phyloP scores from a whole-genome alignment of 2,329 filamentous ascomycete genomes.

The Colletotrichum lini region DNA sequence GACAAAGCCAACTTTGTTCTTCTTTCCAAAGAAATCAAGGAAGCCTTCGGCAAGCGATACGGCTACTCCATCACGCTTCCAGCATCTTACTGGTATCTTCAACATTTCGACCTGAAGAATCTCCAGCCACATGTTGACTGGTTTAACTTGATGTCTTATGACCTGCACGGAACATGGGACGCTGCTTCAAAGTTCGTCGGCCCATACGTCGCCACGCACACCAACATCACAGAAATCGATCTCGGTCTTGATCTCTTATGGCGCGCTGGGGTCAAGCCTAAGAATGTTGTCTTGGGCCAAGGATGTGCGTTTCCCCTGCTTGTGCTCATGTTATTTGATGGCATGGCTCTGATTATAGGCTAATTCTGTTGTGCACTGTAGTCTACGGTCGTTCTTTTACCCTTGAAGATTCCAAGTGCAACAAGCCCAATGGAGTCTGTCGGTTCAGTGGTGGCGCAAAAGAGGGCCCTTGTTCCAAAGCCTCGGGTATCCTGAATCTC shows the following conservation, averaged over 20 bases:
- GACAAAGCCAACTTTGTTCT: slow-evolving; percentile 7
- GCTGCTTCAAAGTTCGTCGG: slow-evolving; percentile 34
- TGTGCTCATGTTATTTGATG: slow-evolving; percentile 58
- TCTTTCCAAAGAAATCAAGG: neutral
- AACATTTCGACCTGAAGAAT: slow-evolving; percentile 45
- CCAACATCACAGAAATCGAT: slow-evolving; percentile 62
- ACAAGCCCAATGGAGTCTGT: slow-evolving; percentile 40
- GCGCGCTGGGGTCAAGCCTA: slow-evolving; percentile 57
- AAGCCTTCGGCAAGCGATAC: slow-evolving; percentile 40
- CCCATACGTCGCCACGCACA: slow-evolving; percentile 21
- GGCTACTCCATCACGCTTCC: slow-evolving; percentile 45
- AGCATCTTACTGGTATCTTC: slow-evolving; percentile 49
- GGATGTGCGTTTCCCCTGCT: slow-evolving; percentile 8
- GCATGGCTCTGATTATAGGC: slow-evolving; percentile 48
- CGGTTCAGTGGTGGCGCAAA: slow-evolving; percentile 38
- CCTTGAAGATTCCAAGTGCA: slow-evolving; percentile 37
- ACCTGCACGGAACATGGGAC: slow-evolving; percentile 50
- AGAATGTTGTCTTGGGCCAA: slow-evolving; percentile 58
- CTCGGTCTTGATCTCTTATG: slow-evolving; percentile 61
- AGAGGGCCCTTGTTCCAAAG: slow-evolving; percentile 30
- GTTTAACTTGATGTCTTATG: slow-evolving; percentile 54
- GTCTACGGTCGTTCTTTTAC: slow-evolving; percentile 31
- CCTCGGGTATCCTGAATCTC: slow-evolving; percentile 47
- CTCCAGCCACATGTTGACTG: slow-evolving; percentile 51
- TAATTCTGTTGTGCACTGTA: neutral